Percentiles rank a stretch among this genome's conserved stretches.
These are phyloP conservation scores for Cordyceps cicadae DNA, from an alignment of 2,329 filamentous ascomycete species.

Conservation along the genomic window DNA sequence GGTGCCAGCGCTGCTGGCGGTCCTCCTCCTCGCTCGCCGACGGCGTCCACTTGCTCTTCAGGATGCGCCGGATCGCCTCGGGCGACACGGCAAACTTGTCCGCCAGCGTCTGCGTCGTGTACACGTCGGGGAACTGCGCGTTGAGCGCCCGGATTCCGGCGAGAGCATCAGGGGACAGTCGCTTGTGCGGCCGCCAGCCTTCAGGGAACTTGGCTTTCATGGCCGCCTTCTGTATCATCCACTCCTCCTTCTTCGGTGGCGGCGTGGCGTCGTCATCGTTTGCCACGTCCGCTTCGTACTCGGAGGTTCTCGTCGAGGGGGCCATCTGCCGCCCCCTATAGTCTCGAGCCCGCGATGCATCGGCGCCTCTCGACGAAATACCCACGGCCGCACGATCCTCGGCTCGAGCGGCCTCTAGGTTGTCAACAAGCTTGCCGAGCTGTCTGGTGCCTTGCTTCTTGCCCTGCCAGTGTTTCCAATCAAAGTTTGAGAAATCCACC, in stretches of 20 bases:
- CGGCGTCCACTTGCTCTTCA: conserved; percentile 70
- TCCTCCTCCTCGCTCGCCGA: conserved; percentile 48
- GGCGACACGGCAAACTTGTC: conserved; percentile 76
- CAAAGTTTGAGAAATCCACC: not conserved
- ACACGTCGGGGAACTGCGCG: conserved; percentile 65
- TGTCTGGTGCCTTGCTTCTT: not conserved
- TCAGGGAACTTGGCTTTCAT: conserved; percentile 71
- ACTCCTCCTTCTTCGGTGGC: conserved; percentile 37
- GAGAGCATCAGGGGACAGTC: conserved; percentile 82
- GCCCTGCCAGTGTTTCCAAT: conserved; percentile 4
- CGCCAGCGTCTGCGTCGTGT: conserved; percentile 66
- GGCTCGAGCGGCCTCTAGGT: not conserved
- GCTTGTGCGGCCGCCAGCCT: conserved; percentile 76
- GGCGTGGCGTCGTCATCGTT: not conserved
- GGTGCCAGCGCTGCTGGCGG: conserved; percentile 53
- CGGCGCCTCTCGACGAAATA: not conserved
- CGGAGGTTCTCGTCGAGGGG: not conserved
- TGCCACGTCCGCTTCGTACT: too few relatives aligned
- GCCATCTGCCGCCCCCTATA: not conserved
- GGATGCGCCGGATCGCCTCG: conserved; percentile 78
- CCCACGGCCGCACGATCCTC: conserved; percentile 4
- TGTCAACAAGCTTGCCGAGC: not conserved
- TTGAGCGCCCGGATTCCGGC: conserved; percentile 83
- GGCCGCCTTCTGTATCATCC: conserved; percentile 69
- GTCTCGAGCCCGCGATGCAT: not conserved